Evolutionary conservation across 2,329 filamentous ascomycete genomes (phyloP), one percentile per base, ranked within the genome.

Genomic region (Aspergillus fructus): DNA sequence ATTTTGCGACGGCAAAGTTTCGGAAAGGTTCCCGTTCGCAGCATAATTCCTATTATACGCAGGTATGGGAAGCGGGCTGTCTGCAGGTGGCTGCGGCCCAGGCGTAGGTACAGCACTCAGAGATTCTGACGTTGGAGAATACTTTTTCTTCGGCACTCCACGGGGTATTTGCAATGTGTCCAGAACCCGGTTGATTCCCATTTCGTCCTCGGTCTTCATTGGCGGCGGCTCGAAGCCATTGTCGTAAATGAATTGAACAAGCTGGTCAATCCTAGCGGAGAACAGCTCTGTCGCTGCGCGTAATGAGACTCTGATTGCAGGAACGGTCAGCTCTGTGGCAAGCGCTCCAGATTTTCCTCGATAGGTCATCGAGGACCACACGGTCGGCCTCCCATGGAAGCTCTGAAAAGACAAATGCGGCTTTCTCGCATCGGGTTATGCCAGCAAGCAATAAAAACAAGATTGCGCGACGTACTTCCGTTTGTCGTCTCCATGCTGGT

Each of bases 191-290:
- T 71, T 74, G 62, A 75, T 73, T 1, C 67, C 72, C 21, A 62
- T 62, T 51, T 75, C 73, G 55, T 74, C 73, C 27, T 74, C 73
- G 5, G 67, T 65, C 5, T 71, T 66, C 76, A 78, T 78, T 0
- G 63, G 59, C 1, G 76, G 76, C 2, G 73, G 71, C 30, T 74
- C 66, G 3, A 78, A 64, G 3, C 74, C 74, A 61, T 76, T 66
- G 17, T 76, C 73, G 45, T 70, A 60, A n/a, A 78, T 78, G 30
- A 77, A 78, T 23, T 74, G 71, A 56, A 63, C 68, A 17, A 75
- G 62, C 55, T 76, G 72, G 54, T 75, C 73, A 47, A 76, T 72
- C 45, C 73, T 62, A 2, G 70, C 66, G 3, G 72, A 74, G 53
- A 76, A 75, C 1, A 75, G 59, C 56, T 61, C 59, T 37, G 59